Percentiles rank a stretch among this genome's conserved stretches.
Conservation (phyloP, 805 yeast genomes). For the Wilhelminamyces savonicus region DNA sequence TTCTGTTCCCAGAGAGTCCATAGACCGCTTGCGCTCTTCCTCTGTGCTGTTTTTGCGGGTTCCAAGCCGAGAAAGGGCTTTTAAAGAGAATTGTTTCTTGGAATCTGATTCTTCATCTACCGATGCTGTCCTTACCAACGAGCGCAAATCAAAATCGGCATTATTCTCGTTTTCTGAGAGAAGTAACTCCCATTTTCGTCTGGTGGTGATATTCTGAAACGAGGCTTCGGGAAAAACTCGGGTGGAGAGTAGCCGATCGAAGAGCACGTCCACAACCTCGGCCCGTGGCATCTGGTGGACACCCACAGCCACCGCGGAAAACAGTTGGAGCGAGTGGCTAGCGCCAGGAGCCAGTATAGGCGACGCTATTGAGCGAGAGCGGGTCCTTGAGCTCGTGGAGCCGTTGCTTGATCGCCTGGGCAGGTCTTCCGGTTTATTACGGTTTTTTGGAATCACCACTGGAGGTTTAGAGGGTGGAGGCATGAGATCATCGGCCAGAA, state of each 20-base stretch:
- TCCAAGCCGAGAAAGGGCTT: too few relatives aligned
- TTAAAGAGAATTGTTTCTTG: too few relatives aligned
- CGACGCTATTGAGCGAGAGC: too few relatives aligned
- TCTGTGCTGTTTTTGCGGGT: too few relatives aligned
- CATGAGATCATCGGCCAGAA: constrained; percentile 18
- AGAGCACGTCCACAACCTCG: constrained; percentile 31
- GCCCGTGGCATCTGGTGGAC: constrained; percentile 29
- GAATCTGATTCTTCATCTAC: too few relatives aligned
- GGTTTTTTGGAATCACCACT: too few relatives aligned
- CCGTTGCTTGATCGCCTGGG: too few relatives aligned
- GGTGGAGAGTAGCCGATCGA: constrained; percentile 30
- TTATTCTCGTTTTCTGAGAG: constrained; percentile 36
- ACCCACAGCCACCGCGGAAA: constrained; percentile 24
- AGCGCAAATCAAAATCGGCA: constrained; percentile 27
- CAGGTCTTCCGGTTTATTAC: too few relatives aligned
- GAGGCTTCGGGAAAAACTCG: constrained; percentile 33
- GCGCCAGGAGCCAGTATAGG: too few relatives aligned
- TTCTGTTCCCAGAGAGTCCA: too few relatives aligned
- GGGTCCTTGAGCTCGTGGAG: too few relatives aligned
- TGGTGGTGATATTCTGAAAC: constrained; percentile 25
- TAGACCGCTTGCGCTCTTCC: background rate
- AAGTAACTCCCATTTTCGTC: constrained; percentile 38
- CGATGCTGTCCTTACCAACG: constrained; percentile 10
- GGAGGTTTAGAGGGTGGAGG: too few relatives aligned
- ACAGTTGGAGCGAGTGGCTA: constrained; percentile 24